These are phyloP conservation scores for Sicyos edulis DNA, from an alignment of 306 rosid genomes.

Conservation along the genomic window DNA sequence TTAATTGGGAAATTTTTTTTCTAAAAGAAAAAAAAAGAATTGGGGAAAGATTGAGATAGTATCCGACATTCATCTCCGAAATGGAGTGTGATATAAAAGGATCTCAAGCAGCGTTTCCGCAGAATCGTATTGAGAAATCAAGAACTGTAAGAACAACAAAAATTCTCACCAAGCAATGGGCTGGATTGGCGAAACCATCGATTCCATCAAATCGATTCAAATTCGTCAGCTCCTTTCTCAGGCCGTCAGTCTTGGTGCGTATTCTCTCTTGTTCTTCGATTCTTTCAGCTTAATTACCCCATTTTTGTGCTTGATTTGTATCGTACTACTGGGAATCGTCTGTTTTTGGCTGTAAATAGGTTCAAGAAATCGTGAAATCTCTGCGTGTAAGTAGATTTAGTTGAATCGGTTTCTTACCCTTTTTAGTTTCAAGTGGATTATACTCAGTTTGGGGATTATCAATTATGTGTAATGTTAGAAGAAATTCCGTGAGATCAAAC, in stretches of 20 bases:
- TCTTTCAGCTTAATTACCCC: background rate
- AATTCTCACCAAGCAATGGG: slow-evolving; percentile 38
- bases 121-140: background rate
- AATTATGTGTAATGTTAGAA: background rate
- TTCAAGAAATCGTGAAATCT: background rate
- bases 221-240: slow-evolving; percentile 44
- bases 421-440: background rate
- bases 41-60: background rate
- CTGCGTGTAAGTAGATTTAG: background rate
- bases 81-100: background rate
- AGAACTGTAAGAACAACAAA: background rate
- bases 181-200: slow-evolving; percentile 37
- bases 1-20: background rate
- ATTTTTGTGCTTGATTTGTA: background rate
- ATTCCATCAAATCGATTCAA: slow-evolving; percentile 47
- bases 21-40: background rate
- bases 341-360: too few relatives aligned
- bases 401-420: background rate
- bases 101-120: background rate
- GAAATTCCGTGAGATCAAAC: background rate
- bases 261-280: background rate
- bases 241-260: slow-evolving; percentile 47
- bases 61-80: background rate
- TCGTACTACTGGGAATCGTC: background rate
- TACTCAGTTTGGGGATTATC: background rate